These are phyloP conservation scores for Xylaria sp. DNA, from an alignment of 2,329 filamentous ascomycete species.

Conservation along the genomic window DNA sequence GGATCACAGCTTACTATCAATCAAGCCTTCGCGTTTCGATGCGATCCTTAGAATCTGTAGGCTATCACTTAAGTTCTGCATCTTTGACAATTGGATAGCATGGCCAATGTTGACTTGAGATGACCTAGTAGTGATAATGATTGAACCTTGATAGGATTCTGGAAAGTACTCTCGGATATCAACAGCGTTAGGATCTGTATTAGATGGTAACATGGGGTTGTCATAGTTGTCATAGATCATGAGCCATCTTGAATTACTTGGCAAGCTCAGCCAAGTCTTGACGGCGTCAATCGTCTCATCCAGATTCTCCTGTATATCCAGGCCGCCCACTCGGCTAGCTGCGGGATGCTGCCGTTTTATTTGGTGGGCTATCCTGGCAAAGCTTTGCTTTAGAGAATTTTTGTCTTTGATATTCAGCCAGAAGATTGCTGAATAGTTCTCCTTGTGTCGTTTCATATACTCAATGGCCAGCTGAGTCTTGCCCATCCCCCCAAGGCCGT, in stretches of 20 bases:
- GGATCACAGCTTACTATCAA: neutral
- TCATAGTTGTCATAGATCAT: no score
- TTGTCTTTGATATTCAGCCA: constrained; percentile 29
- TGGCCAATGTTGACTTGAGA: constrained; percentile 42
- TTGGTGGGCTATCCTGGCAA: constrained; percentile 20
- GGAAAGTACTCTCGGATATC: no score
- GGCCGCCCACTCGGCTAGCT: constrained; percentile 1
- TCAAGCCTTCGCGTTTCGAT: neutral
- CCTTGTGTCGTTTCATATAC: constrained; percentile 26
- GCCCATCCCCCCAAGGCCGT: constrained; percentile 31
- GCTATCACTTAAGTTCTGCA: constrained; percentile 30
- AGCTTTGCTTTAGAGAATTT: constrained; percentile 24
- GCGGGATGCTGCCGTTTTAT: constrained; percentile 28
- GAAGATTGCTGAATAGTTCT: constrained; percentile 26
- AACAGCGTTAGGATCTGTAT: no score
- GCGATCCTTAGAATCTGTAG: constrained; percentile 6
- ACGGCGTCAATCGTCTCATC: constrained; percentile 40
- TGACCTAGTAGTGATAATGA: constrained; percentile 49
- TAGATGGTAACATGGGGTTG: no score
- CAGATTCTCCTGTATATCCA: constrained; percentile 19
- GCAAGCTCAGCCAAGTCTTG: constrained; percentile 38
- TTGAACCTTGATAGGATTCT: constrained; percentile 44
- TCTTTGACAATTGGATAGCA: constrained; percentile 41
- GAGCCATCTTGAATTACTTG: no score
- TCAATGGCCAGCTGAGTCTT: constrained; percentile 30